phyloP scores from a whole-genome alignment of 805 yeast genomes.

The Ogataea ramenticola region DNA sequence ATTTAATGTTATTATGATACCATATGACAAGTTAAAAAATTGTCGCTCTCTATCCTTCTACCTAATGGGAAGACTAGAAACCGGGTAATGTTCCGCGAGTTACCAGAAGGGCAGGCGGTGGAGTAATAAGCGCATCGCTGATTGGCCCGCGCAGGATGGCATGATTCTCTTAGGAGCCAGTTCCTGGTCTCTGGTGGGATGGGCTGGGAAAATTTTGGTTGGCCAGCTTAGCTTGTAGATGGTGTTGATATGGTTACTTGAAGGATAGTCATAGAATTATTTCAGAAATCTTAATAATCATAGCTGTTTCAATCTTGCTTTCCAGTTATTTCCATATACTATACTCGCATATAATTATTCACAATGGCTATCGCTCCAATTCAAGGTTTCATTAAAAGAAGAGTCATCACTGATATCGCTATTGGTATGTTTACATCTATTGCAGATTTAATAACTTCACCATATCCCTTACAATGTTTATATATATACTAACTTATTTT shows the following conservation, averaged over 20 bases:
- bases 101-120: neutral
- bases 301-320: too few relatives aligned
- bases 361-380: conserved; percentile 79
- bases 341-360: conserved; percentile 4
- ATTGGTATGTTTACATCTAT: conserved; percentile 46
- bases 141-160: conserved; percentile 3
- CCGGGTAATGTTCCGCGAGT: too few relatives aligned
- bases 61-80: too few relatives aligned
- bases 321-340: neutral
- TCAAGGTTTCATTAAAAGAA: conserved; percentile 75
- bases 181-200: too few relatives aligned
- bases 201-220: neutral
- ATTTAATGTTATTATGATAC: too few relatives aligned
- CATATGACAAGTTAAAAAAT: too few relatives aligned
- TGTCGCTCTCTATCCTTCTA: too few relatives aligned
- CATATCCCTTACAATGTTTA: neutral
- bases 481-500: neutral
- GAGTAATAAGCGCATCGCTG: neutral
- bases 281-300: too few relatives aligned
- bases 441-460: too few relatives aligned
- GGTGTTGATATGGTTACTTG: too few relatives aligned
- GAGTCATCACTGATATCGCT: conserved; percentile 70
- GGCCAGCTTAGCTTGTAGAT: neutral
- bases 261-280: too few relatives aligned
- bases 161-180: too few relatives aligned